phyloP scores from a whole-genome alignment of 192 early-diverging fungal species.

The Coemansia sp. region DNA sequence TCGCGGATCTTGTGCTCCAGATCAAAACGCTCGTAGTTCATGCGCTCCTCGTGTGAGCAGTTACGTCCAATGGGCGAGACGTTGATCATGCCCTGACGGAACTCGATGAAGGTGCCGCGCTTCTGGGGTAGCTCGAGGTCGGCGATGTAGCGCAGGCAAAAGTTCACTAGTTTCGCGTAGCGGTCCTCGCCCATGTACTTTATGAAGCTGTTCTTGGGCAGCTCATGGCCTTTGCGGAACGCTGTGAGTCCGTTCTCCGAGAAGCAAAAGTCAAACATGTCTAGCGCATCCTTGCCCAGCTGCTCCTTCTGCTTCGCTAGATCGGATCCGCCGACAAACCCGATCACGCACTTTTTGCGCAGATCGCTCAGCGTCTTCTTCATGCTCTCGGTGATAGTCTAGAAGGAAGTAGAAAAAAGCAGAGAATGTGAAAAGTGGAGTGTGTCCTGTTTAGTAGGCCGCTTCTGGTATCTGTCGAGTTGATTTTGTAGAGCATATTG shows the following conservation, averaged over 20 bases:
- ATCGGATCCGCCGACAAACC: slow-evolving; percentile 97
- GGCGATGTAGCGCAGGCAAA: slow-evolving; percentile 91
- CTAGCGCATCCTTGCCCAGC: slow-evolving; percentile 70
- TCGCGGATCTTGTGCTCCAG: slow-evolving; percentile 79
- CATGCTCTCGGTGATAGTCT: slow-evolving; percentile 82
- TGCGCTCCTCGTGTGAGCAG: slow-evolving; percentile 86
- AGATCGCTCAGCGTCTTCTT: slow-evolving; percentile 70
- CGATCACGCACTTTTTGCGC: slow-evolving; percentile 88
- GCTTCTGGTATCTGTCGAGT: not conserved
- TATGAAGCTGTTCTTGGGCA: slow-evolving; percentile 80
- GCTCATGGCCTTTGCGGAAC: slow-evolving; percentile 71
- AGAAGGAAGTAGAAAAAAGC: slow-evolving; percentile 11
- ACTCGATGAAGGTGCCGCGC: slow-evolving; percentile 97
- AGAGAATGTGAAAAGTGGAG: not conserved
- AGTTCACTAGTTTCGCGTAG: slow-evolving; percentile 90
- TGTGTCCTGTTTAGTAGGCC: not conserved
- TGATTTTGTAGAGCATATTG: not conserved
- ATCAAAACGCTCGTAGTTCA: slow-evolving; percentile 91
- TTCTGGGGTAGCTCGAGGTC: slow-evolving; percentile 93
- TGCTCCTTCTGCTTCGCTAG: slow-evolving; percentile 94
- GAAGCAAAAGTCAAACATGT: slow-evolving; percentile 94
- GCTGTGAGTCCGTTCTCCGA: slow-evolving; percentile 98
- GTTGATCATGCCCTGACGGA: slow-evolving; percentile 99
- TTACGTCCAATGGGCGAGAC: slow-evolving; percentile 96
- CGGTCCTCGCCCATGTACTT: slow-evolving; percentile 87